Conservation (phyloP, 495 filamentous ascomycete species). For the Lophiostoma macrostomum region DNA sequence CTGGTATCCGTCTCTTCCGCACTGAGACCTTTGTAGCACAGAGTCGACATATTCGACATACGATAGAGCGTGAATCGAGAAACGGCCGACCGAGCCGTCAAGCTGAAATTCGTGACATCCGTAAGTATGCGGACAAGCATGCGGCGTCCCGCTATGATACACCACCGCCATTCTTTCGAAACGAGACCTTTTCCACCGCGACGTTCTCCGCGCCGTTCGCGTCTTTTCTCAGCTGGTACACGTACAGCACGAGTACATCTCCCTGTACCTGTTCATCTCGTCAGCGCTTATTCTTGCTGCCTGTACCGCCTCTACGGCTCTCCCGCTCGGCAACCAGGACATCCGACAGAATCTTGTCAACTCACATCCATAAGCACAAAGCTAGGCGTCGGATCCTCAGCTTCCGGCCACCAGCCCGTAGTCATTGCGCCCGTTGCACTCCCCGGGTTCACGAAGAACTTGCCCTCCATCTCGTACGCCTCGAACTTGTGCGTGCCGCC, state of each 20-base stretch:
- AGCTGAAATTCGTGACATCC: too few species aligned
- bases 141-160: conserved; percentile 25
- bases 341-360: background rate
- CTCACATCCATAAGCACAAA: conserved; percentile 98
- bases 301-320: background rate
- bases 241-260: conserved; percentile 92
- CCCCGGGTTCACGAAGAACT: conserved; percentile 98
- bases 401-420: conserved; percentile 65
- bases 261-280: conserved; percentile 76
- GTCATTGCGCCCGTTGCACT: conserved; percentile 84
- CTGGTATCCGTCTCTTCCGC: conserved; percentile 3
- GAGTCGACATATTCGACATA: too few species aligned
- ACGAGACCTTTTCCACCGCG: conserved; percentile 95
- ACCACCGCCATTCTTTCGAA: conserved; percentile 69
- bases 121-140: background rate
- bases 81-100: too few species aligned
- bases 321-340: background rate
- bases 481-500: conserved; percentile 97
- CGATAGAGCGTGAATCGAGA: background rate
- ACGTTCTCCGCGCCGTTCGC: conserved; percentile 86
- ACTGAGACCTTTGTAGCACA: background rate
- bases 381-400: conserved; percentile 84
- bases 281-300: conserved; percentile 3
- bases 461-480: conserved; percentile 96
- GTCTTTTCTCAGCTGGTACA: conserved; percentile 93